Evolutionary conservation across 2,329 filamentous ascomycete genomes (phyloP), one percentile per base, ranked within the genome.

Genomic region (Pseudocercospora cruenta): DNA sequence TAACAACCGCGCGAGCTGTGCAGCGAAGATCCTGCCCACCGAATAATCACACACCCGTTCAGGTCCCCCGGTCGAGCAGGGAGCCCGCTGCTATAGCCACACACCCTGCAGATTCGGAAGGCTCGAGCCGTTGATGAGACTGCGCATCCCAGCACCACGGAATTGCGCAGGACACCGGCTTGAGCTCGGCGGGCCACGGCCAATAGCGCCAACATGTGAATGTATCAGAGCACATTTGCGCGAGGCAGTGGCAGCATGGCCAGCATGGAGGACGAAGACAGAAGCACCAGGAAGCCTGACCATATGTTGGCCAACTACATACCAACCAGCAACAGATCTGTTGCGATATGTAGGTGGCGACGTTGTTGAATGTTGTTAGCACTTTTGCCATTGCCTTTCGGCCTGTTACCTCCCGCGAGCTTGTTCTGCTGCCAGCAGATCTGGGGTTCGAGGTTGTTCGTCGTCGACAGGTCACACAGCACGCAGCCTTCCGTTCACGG

Each of bases 21-120:
- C 54, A 39, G 54, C 54, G 54, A 39, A 58, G 16, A 39, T 33
- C 26, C 31, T 39, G 31, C n/a, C 26, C n/a, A 12, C 54, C 55
- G 19, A 39, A 63, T 64, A 61, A 67, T 22, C 54, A 45, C 57
- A 64, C 58, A 64, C 62, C 62, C 60, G 39, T 55, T 19, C 55
- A 58, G 31, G 31, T 19, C 33, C 31, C 5, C 28, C 31, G 31
- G 31, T 58, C 19, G 16, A 39, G 54, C 54, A 58, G 54, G 54
- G 8, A 21, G 16, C 19, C n/a, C 55, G n/a, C 55, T 58, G 45
- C 45, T 61, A 53, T 61, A 61, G 53, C 53, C 58, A 55, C 62
- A 57, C 58, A 62, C 58, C 66, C 66, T 70, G 68, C 66, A 69
- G 66, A 69, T 69, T 65, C 68, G 67, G 66, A 69, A 65, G 67